These are phyloP conservation scores for Aquilaria sinensis DNA, from an alignment of 345 rosid genomes.

Conservation along the genomic window DNA sequence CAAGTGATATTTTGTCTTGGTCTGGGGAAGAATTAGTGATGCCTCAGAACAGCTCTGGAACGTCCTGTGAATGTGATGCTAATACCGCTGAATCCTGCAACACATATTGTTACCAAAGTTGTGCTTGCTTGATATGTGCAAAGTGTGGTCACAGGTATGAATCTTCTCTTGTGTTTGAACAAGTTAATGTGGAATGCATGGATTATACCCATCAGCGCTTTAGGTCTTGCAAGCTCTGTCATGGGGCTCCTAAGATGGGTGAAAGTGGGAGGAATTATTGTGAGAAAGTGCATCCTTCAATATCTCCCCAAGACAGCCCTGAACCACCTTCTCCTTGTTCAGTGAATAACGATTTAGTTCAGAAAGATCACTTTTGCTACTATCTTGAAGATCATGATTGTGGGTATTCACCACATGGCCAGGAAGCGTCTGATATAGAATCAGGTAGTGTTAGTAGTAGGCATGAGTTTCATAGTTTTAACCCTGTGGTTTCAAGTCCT, in stretches of 20 bases:
- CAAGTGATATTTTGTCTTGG: conserved; percentile 40
- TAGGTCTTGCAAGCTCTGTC: conserved; percentile 62
- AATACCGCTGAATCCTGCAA: conserved; percentile 21
- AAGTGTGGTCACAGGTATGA: conserved; percentile 30
- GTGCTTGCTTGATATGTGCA: conserved; percentile 55
- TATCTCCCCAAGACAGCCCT: conserved; percentile 52
- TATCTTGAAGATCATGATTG: conserved; percentile 53
- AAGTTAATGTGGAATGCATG: conserved; percentile 11
- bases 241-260: conserved; percentile 25
- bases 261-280: conserved; percentile 40
- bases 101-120: conserved; percentile 53
- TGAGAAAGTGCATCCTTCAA: conserved; percentile 77
- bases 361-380: conserved; percentile 31
- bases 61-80: conserved; percentile 46
- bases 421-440: conserved; percentile 65
- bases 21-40: conserved; percentile 35
- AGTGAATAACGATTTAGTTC: conserved; percentile 20
- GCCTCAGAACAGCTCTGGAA: conserved; percentile 33
- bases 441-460: conserved; percentile 79
- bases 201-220: conserved; percentile 17
- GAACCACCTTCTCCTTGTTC: conserved; percentile 54
- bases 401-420: conserved; percentile 36
- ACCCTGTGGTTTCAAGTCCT: conserved; percentile 77
- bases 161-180: conserved; percentile 15
- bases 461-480: conserved; percentile 58